Percentiles rank a stretch among this genome's conserved stretches.
Evolutionary conservation across 805 yeast genomes (phyloP).

Genomic region (Candida peoriensis): DNA sequence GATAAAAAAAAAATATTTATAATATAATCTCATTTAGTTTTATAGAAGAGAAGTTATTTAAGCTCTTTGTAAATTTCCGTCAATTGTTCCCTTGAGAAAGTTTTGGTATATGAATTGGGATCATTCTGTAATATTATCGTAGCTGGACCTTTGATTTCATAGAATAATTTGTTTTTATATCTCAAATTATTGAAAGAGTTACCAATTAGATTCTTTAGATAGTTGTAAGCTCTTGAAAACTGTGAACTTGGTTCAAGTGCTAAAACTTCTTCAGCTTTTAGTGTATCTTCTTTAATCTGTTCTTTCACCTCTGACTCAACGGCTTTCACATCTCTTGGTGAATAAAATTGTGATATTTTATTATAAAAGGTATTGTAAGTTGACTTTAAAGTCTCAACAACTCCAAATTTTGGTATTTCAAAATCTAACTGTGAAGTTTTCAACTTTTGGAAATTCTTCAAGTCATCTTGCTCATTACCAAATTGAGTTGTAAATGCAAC

Average conservation of each 20-base stretch:
- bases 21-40: neutral
- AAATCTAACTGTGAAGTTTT: neutral
- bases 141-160: constrained; percentile 28
- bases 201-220: constrained; percentile 10
- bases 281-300: neutral
- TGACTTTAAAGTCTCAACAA: constrained; percentile 7
- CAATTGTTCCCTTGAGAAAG: constrained; percentile 12
- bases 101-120: constrained; percentile 1
- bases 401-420: constrained; percentile 10
- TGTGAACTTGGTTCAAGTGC: too few species aligned
- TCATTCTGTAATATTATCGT: constrained; percentile 22
- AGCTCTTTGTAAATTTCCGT: constrained; percentile 10
- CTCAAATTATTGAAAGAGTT: constrained; percentile 12
- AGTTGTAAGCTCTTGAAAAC: constrained; percentile 4
- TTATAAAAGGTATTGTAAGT: constrained; percentile 4
- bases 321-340: constrained; percentile 1
- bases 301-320: neutral
- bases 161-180: constrained; percentile 18
- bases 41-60: constrained; percentile 1
- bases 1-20: too few species aligned
- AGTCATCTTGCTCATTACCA: neutral
- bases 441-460: neutral
- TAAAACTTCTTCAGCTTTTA: constrained; percentile 1
- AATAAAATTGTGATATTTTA: constrained; percentile 7
- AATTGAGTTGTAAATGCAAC: constrained; percentile 10